Base-by-base conservation (phyloP, 768 basidiomycete genomes). In the Crucibulum laeve region DNA sequence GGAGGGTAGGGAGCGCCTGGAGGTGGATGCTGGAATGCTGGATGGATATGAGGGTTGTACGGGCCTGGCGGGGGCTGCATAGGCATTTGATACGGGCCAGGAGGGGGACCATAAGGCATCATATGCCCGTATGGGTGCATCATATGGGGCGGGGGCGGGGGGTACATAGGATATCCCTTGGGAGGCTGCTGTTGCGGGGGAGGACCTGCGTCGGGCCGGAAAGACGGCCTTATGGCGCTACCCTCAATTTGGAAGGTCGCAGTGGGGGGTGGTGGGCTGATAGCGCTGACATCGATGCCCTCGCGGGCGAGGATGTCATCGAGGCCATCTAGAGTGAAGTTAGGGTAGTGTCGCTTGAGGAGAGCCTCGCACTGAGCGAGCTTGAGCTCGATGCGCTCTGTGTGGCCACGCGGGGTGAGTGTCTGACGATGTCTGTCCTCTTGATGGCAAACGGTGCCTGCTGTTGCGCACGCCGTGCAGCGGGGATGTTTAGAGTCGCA, bases 401-500 rank as follows among this genome's bases (percentile, higher is more conserved):
- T 84, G 62, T 91, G 83, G 25, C 89, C 90, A 30, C 90, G 74
- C 1, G 85, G 86, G 39, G 88, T 91, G 55, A 92, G 77, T 1
- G 85, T 89, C 74, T 91, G 87, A 30, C 89, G 72, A 64, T 92
- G 88, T 37, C 90, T 71, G 68, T 92, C 90, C 57, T 92, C 90
- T 60, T 92, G 90, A 57, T 91, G 82, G 68, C 90, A 92, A 33
- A 75, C 61, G 0, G 83, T 84, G 52, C 84, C 84, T 0, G 89
- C 87, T 6, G 84, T 84, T 28, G 84, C 79, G 58, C 90, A 92
- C 26, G 90, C 86, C 14, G 86, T 87, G 58, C 90, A 92, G 63
- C 84, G 69, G 26, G 90, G 90, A 61, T 90, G 87, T 59, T 90
- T 91, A 5, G 88, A 91, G 64, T 92, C 90, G 75, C 90, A 92